phyloP scores from a whole-genome alignment of 1,284 basidiomycete species.

The Butyriboletus appendiculatus region DNA sequence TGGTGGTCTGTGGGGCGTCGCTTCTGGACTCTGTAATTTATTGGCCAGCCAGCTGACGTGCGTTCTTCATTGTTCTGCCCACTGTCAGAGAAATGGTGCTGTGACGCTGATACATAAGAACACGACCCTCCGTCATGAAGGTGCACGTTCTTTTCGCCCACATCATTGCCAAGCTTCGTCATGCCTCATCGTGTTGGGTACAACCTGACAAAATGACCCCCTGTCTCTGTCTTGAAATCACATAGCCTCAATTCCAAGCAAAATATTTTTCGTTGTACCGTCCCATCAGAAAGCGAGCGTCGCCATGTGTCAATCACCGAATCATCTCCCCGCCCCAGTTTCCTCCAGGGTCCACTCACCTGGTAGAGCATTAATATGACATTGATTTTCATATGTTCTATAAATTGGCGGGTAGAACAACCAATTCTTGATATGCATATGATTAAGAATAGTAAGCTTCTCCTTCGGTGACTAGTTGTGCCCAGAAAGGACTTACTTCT shows the following conservation, averaged over 20 bases:
- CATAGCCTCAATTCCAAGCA: background rate
- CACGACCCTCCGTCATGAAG: constrained; percentile 10
- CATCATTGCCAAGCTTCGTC: background rate
- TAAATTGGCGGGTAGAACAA: background rate
- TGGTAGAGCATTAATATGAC: background rate
- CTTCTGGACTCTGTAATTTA: constrained; percentile 35
- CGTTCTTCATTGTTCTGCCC: constrained; percentile 24
- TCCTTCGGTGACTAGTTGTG: background rate
- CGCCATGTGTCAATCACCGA: background rate
- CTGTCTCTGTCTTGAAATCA: background rate
- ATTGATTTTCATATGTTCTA: constrained; percentile 5
- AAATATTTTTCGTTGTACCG: background rate
- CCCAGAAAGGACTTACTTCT: background rate
- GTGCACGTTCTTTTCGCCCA: constrained; percentile 2
- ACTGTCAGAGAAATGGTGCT: constrained; percentile 29
- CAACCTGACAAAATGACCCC: background rate
- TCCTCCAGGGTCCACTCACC: background rate
- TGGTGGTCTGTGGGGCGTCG: constrained; percentile 10
- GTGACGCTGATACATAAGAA: constrained; percentile 12
- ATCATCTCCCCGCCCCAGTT: background rate
- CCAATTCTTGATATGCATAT: background rate
- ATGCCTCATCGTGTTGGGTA: background rate
- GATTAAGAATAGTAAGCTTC: constrained; percentile 13
- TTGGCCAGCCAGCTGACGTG: constrained; percentile 26
- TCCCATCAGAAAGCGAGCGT: background rate